These are phyloP conservation scores for Athelia sp. DNA, from an alignment of 1,284 basidiomycete genomes.

Conservation along the genomic window DNA sequence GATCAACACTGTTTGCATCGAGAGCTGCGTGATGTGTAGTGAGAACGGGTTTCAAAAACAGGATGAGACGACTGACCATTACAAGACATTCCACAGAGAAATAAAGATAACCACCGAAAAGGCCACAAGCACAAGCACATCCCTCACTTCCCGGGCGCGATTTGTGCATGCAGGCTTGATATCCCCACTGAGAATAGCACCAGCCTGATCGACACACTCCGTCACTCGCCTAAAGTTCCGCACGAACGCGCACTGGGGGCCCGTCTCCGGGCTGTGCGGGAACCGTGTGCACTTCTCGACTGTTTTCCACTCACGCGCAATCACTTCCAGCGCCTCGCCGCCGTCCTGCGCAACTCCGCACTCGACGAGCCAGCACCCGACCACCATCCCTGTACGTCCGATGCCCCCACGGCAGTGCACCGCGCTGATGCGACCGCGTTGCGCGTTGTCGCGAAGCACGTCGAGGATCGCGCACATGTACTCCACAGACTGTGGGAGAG, in stretches of 20 bases:
- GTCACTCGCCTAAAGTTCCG: constrained; percentile 35
- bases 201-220: too few relatives aligned
- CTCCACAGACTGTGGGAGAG: constrained; percentile 49
- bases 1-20: too few relatives aligned
- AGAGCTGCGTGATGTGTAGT: too few relatives aligned
- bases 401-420: constrained; percentile 77
- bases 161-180: too few relatives aligned
- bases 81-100: too few relatives aligned
- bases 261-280: constrained; percentile 74
- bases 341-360: constrained; percentile 55
- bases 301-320: constrained; percentile 63
- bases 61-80: too few relatives aligned
- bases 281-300: constrained; percentile 73
- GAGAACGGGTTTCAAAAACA: too few relatives aligned
- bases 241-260: constrained; percentile 70
- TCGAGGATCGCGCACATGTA: constrained; percentile 52
- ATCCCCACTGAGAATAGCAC: neutral
- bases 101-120: too few relatives aligned
- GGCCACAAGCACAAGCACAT: too few relatives aligned
- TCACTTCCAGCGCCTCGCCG: constrained; percentile 54
- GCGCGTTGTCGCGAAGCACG: constrained; percentile 53
- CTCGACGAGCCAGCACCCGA: constrained; percentile 75
- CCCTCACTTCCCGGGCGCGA: too few relatives aligned
- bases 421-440: constrained; percentile 49
- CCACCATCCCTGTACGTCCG: constrained; percentile 68